phyloP scores from a whole-genome alignment of 1,284 basidiomycete genomes.

The Rhodotorula mucilaginosa region DNA sequence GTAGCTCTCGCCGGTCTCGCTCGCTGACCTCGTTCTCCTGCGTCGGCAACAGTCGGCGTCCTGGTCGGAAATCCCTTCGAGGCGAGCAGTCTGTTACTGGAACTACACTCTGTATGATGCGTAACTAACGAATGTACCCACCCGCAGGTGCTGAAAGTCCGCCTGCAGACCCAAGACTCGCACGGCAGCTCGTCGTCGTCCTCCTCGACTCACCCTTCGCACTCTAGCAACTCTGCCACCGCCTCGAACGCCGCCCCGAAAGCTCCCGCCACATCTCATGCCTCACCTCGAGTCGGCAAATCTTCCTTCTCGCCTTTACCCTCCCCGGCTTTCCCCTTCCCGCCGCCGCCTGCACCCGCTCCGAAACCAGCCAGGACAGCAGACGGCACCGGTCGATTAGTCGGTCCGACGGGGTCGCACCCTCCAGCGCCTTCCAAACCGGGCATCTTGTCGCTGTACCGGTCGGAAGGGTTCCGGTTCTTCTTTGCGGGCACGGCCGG shows the following conservation, averaged over 20 bases:
- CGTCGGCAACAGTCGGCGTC: constrained; percentile 37
- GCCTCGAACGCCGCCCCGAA: not conserved
- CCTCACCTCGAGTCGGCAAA: constrained; percentile 27
- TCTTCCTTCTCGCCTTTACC: constrained; percentile 23
- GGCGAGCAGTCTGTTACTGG: not conserved
- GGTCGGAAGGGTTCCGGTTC: constrained; percentile 43
- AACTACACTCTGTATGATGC: not conserved
- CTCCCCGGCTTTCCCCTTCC: constrained; percentile 22
- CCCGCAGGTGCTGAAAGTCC: constrained; percentile 42
- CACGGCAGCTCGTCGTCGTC: constrained; percentile 12
- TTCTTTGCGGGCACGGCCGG: constrained; percentile 46
- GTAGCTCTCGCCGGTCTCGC: too few relatives aligned
- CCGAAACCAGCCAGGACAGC: not conserved
- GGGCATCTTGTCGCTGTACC: constrained; percentile 37
- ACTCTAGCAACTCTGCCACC: not conserved
- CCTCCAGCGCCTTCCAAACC: not conserved
- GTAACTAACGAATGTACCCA: not conserved
- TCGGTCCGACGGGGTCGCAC: not conserved
- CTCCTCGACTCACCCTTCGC: not conserved
- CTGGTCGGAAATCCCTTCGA: constrained; percentile 42
- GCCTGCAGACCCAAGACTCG: constrained; percentile 42
- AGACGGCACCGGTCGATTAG: not conserved
- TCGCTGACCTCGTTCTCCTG: not conserved
- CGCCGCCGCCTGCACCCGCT: constrained; percentile 15
- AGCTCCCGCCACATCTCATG: not conserved